These are phyloP conservation scores for Oryza australiensis DNA, from an alignment of 176 grass and related monocot species.

Conservation along the genomic window DNA sequence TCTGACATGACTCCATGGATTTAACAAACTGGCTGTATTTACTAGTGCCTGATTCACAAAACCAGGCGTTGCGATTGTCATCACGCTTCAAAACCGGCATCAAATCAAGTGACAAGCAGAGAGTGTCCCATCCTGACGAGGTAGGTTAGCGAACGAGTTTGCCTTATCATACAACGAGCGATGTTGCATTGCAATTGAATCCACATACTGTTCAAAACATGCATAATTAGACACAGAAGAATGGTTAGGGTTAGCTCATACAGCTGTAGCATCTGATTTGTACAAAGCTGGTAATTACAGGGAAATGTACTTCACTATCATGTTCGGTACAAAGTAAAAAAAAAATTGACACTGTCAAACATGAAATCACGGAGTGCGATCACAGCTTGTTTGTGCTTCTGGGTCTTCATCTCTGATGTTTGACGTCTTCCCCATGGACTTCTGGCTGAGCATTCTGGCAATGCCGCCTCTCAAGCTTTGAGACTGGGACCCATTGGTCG, in stretches of 20 bases:
- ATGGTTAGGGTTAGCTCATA: constrained; percentile 11
- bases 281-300: constrained; percentile 25
- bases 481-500: constrained; percentile 51
- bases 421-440: constrained; percentile 51
- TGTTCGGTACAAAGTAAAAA: constrained; percentile 6
- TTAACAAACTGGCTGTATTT: too few relatives aligned
- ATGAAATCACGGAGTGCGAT: constrained; percentile 38
- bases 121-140: background rate
- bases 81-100: background rate
- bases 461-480: constrained; percentile 48
- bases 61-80: background rate
- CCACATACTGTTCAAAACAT: background rate
- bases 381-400: constrained; percentile 35
- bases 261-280: constrained; percentile 30
- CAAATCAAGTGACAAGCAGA: background rate
- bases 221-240: background rate
- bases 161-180: background rate
- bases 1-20: background rate
- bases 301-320: constrained; percentile 17
- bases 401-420: constrained; percentile 49
- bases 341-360: background rate
- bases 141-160: background rate
- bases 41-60: background rate
- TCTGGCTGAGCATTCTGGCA: constrained; percentile 66
- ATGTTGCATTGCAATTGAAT: constrained; percentile 13